Evolutionary conservation across 305 asterid genomes (phyloP), one percentile per base, ranked within the genome.

Genomic region (Solanum hybrid): DNA sequence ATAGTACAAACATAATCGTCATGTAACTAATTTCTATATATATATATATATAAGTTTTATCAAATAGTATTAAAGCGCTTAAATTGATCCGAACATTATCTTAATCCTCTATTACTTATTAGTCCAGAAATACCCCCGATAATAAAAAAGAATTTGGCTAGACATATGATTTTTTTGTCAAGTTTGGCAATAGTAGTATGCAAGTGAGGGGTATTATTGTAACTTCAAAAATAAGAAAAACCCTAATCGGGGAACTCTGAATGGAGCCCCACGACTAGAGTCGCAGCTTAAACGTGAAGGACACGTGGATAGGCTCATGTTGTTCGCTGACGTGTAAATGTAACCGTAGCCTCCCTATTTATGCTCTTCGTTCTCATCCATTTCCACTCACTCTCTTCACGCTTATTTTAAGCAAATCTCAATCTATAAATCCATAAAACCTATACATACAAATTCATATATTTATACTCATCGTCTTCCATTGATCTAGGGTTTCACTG

Each of bases 301-400:
- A 93, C 98, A 95, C 96, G 96, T 95, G 97, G 92, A 80, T 24
- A 75, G 89, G 85, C 90, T 79, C 36, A 60, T 73, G 36, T 73
- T 29, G 90, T 89, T 64, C 40, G 92, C 90, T 93, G 95, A 94
- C 95, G 93, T 94, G 96, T 93, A 80, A 87, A 37, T 81, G 78
- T 76, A 92, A 92, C 94, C 93, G 92, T 45, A 92, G 95, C 96
- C 95, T 92, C 95, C 95, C 91, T 92, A 94, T 95, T 86, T 93
- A 94, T 86, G 26, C 69, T 77, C 90, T 72, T 92, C 93, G 91
- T 95, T 87, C 98, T 94, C 93, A 94, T 95, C 98, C 98, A 77
- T 79, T 93, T 87, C 91, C 77, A 22, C 82, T 85, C 90, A 76
- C 93, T 82, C 91, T 85, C 91, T 13, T 79, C 69, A 37, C 27